phyloP scores from a whole-genome alignment of 371 early-diverging fungal genomes.

The Mortierella sp. region DNA sequence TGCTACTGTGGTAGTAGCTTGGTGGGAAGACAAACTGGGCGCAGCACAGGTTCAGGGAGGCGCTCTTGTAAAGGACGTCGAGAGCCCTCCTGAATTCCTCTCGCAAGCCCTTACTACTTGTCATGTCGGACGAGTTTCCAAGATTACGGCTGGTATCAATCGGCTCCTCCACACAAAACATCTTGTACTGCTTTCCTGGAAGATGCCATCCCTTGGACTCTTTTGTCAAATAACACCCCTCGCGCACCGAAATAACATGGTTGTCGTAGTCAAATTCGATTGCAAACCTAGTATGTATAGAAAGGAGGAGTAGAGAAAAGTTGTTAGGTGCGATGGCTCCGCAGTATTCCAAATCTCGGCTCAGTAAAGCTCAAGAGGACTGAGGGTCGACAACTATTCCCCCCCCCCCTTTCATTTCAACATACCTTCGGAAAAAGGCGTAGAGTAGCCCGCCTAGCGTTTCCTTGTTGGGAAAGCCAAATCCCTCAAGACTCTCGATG shows the following conservation, averaged over 20 bases:
- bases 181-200: conserved; percentile 69
- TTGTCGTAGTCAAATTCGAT: conserved; percentile 86
- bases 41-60: conserved; percentile 60
- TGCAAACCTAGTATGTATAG: conserved; percentile 59
- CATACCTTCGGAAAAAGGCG: conserved; percentile 83
- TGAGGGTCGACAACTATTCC: background rate
- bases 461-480: conserved; percentile 78
- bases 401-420: too few species aligned
- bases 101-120: conserved; percentile 80
- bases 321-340: background rate
- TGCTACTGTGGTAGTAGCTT: conserved; percentile 45
- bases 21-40: conserved; percentile 60
- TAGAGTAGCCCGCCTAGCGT: conserved; percentile 85
- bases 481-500: conserved; percentile 70
- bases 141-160: conserved; percentile 88
- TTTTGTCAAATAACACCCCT: conserved; percentile 83
- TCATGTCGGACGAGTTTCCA: conserved; percentile 89
- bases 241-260: conserved; percentile 84
- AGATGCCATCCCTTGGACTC: conserved; percentile 87
- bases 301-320: background rate
- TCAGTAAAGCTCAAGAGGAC: background rate
- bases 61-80: conserved; percentile 65
- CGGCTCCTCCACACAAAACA: conserved; percentile 92
- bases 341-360: background rate
- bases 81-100: conserved; percentile 84